Percentiles rank a stretch among this genome's conserved stretches.
Conservation (phyloP, 352 stramenopile species). For the Blastocystis sp. region DNA sequence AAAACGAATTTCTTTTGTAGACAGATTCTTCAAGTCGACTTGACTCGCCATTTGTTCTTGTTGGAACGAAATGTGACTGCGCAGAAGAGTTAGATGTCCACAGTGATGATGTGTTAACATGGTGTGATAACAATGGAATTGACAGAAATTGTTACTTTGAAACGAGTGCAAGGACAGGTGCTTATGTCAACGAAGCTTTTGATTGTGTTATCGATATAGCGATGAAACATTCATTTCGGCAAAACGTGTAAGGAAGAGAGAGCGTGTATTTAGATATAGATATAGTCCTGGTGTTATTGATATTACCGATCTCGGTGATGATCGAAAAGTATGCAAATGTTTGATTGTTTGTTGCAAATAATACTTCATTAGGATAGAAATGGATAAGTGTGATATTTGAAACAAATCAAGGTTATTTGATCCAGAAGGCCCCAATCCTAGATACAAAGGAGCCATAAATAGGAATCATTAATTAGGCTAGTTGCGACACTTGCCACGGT, state of each 20-base stretch:
- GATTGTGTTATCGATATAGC: not conserved
- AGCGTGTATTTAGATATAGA: not conserved
- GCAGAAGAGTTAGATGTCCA: not conserved
- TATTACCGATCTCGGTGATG: not conserved
- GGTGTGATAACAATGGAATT: conserved; percentile 12
- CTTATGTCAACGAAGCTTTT: not conserved
- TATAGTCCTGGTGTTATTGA: conserved; percentile 20
- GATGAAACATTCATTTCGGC: not conserved
- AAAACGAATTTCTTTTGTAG: conserved; percentile 7
- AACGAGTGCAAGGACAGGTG: not conserved
- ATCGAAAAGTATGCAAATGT: not conserved
- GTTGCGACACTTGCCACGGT: too few species aligned
- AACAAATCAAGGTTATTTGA: too few species aligned
- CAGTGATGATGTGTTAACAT: not conserved
- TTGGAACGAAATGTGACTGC: not conserved
- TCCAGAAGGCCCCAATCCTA: too few species aligned
- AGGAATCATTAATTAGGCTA: too few species aligned
- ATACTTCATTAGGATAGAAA: too few species aligned
- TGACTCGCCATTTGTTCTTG: not conserved
- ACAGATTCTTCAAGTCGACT: not conserved
- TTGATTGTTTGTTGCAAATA: not conserved
- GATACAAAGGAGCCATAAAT: too few species aligned
- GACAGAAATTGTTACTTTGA: not conserved
- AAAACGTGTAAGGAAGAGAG: not conserved
- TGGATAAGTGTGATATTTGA: too few species aligned